Base-by-base conservation (phyloP, 1,139 yeast genomes). In the Taphrina flavorubra region DNA sequence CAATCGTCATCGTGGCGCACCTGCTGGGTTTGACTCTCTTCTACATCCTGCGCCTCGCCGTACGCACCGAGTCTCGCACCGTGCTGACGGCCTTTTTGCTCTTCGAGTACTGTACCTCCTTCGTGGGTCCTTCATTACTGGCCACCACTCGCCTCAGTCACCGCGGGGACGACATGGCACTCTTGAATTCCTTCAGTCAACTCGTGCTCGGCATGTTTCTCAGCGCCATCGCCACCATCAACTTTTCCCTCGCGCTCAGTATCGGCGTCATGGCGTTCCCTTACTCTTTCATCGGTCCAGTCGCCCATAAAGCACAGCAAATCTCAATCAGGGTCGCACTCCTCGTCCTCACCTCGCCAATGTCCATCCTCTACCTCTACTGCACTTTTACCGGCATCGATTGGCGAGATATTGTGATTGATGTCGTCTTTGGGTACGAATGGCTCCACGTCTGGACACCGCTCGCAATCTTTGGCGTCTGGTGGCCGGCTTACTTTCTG, bases 201-300 rank as follows among this genome's bases (percentile, higher is more conserved):
- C 42, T 40, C 37, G 66, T 57, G 51, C 71, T 88, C 69, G 87
- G 96, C 46, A 82, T 91, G 76, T 81, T 87, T 49, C 82, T 92
- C 57, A 86, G 91, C 11, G 87, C 96, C 0, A 79, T 92, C 53
- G 81, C 95, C 68, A 91, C 92, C 73, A 84, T 92, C 51, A 92
- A 94, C 78, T 94, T 92, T 78, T 83, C 97, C 1, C 81, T 94
- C 72, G 90, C 97, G 0, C 82, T 90, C 68, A 77, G 82, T 3
- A 81, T 92, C 70, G 95, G 96, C 0, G 70, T 90, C 0, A 78
- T 85, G 40, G 85, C 90, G 0, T 79, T 87, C 46, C 97, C 97
- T 2, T 79, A 92, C 75, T 86, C 90, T 0, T 85, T 89, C 75
- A 80, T 90, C 11, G 83, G 83, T 40, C 85, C 85, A 7, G 78